These are phyloP conservation scores for Hericium erinaceus DNA, from an alignment of 768 basidiomycete genomes.

Conservation along the genomic window DNA sequence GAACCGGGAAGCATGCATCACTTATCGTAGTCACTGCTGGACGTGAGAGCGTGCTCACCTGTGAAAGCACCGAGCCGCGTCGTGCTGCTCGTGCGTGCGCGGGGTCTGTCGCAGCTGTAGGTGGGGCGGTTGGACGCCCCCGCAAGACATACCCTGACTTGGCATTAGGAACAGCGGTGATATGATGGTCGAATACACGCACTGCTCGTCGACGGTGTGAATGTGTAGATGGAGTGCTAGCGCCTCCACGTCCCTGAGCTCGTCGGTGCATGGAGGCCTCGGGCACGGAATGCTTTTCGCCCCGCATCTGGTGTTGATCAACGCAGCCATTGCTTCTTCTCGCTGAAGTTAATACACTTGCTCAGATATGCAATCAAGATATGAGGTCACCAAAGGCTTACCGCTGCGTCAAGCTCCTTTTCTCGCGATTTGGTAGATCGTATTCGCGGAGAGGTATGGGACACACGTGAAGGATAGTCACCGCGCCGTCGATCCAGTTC, in stretches of 20 bases:
- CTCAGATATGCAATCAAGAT: too few relatives aligned
- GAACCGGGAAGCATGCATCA: not conserved
- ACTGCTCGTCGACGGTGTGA: conserved; percentile 6
- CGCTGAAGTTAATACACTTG: not conserved
- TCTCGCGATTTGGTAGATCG: conserved; percentile 3
- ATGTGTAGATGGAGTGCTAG: conserved; percentile 14
- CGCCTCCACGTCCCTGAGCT: conserved; percentile 9
- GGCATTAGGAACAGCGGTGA: too few relatives aligned
- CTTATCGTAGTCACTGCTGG: too few relatives aligned
- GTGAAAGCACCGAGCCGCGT: too few relatives aligned
- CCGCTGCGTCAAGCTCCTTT: conserved; percentile 12
- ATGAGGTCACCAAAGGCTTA: not conserved
- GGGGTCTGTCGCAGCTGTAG: conserved; percentile 6
- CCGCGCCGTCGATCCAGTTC: too few relatives aligned
- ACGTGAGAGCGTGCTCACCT: too few relatives aligned
- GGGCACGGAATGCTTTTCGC: conserved; percentile 6
- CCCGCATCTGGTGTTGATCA: conserved; percentile 6
- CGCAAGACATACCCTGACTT: not conserved
- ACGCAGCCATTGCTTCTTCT: conserved; percentile 10
- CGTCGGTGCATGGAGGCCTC: conserved; percentile 5
- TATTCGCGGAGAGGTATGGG: too few relatives aligned
- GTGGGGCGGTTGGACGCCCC: not conserved
- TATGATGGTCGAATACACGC: not conserved
- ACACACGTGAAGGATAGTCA: not conserved
- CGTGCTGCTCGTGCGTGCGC: conserved; percentile 4